Conservation (phyloP, 108 stramenopile species). For the Licmophora abbreviata region DNA sequence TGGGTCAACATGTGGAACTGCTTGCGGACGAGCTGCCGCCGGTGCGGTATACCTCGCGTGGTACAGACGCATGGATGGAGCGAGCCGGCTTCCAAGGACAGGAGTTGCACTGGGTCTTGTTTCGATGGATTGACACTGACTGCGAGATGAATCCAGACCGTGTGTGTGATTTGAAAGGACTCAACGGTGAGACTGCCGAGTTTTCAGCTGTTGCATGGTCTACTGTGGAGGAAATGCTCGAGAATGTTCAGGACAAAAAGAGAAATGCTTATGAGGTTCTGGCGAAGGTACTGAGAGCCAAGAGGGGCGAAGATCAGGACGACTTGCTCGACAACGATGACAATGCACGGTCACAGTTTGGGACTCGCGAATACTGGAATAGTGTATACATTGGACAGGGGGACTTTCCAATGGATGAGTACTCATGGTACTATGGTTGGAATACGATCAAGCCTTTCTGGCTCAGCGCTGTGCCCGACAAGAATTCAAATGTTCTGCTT, state of each 20-base stretch:
- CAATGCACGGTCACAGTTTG: conserved; percentile 53
- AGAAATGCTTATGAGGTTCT: conserved; percentile 22
- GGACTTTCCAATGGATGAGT: conserved; percentile 68
- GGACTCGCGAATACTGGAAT: conserved; percentile 74
- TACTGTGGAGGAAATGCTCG: conserved; percentile 21
- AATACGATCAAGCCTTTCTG: conserved; percentile 35
- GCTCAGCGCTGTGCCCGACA: conserved; percentile 9
- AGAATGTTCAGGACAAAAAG: conserved; percentile 38
- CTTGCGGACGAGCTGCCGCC: conserved; percentile 6
- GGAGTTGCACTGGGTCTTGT: conserved; percentile 41
- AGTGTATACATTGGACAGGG: conserved; percentile 67
- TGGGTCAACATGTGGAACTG: conserved; percentile 22
- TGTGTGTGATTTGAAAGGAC: conserved; percentile 20
- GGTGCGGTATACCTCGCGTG: conserved; percentile 25
- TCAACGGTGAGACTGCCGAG: conserved; percentile 32
- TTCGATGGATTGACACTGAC: conserved; percentile 28
- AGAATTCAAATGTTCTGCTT: conserved; percentile 26
- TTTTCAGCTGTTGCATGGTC: conserved; percentile 32
- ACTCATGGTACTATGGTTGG: conserved; percentile 75
- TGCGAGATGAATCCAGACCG: conserved; percentile 26
- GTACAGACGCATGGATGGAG: conserved; percentile 36
- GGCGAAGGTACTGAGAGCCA: neutral
- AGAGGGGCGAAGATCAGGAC: conserved; percentile 4
- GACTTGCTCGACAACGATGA: conserved; percentile 33
- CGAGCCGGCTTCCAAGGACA: conserved; percentile 33